Conservation (phyloP, 371 early-diverging fungal genomes). For the Mucor indicus region DNA sequence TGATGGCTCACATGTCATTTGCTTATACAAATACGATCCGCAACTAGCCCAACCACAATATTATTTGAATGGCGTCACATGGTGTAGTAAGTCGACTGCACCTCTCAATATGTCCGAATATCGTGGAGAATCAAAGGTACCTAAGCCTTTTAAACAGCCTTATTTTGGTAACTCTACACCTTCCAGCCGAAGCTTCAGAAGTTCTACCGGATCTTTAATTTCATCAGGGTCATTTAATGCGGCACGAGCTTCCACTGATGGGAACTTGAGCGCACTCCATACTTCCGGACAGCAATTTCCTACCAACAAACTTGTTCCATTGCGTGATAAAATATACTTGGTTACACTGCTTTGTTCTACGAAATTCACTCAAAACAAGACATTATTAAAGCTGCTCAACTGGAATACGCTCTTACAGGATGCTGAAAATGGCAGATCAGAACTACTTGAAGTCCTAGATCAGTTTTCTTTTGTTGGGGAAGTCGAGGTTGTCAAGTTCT, state of each 20-base stretch:
- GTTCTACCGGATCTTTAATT: constrained; percentile 13
- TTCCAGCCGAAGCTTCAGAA: constrained; percentile 22
- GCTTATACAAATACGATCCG: constrained; percentile 65
- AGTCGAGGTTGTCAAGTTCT: constrained; percentile 69
- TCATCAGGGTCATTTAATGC: constrained; percentile 18
- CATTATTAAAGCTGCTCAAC: constrained; percentile 62
- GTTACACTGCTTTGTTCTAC: constrained; percentile 64
- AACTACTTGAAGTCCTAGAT: constrained; percentile 50
- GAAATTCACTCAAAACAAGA: constrained; percentile 61
- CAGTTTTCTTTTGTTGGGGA: constrained; percentile 67
- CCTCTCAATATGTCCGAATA: constrained; percentile 40
- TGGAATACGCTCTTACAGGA: constrained; percentile 46
- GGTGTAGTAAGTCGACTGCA: constrained; percentile 35
- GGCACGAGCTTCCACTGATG: constrained; percentile 1
- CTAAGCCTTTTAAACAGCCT: no score
- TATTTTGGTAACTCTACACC: no score
- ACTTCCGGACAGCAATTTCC: constrained; percentile 1
- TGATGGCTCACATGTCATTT: constrained; percentile 59
- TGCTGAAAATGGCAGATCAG: constrained; percentile 19
- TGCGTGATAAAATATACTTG: constrained; percentile 54
- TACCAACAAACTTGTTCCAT: constrained; percentile 25
- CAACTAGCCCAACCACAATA: constrained; percentile 32
- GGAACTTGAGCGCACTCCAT: background rate
- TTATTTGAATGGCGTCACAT: constrained; percentile 45
- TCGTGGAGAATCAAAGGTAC: no score